Percentiles rank a stretch among this genome's conserved stretches.
These are phyloP conservation scores for Pterocarpus macrocarpus DNA, from an alignment of 306 rosid species.

Conservation along the genomic window DNA sequence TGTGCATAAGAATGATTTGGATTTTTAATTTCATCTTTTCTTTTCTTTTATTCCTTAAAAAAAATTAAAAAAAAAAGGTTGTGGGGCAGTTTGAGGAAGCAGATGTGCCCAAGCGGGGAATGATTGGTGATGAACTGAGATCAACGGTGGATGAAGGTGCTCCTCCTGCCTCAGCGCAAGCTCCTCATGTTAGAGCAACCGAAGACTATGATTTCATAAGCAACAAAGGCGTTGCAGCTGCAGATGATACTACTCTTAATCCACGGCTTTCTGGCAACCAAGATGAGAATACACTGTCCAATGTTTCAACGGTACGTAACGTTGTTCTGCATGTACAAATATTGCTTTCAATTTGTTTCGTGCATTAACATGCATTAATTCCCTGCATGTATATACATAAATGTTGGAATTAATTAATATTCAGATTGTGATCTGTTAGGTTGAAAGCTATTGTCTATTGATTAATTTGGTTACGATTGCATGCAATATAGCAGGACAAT, in stretches of 20 bases:
- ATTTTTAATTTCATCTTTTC: neutral
- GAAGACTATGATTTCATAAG: slow-evolving; percentile 39
- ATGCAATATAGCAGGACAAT: slow-evolving; percentile 31
- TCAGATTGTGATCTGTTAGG: neutral
- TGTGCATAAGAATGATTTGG: neutral
- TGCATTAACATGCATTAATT: neutral
- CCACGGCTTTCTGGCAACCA: slow-evolving; percentile 16
- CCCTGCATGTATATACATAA: neutral
- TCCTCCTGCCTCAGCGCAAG: neutral
- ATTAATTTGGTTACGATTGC: neutral
- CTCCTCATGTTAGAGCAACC: slow-evolving; percentile 34
- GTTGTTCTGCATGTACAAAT: neutral
- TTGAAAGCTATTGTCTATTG: neutral
- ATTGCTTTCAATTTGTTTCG: too few species aligned
- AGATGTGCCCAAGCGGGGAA: neutral
- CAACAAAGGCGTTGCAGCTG: neutral
- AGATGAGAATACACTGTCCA: neutral
- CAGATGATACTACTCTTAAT: slow-evolving; percentile 14
- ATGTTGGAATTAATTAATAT: too few species aligned
- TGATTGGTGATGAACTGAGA: neutral
- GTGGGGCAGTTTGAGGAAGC: slow-evolving; percentile 38
- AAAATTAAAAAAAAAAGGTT: slow-evolving; percentile 9
- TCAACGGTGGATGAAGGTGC: slow-evolving; percentile 6
- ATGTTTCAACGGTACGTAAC: slow-evolving; percentile 23
- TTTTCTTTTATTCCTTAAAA: too few species aligned